Conservation (phyloP, 164 flowering plant species). For the Euptelea pleiosperma region DNA sequence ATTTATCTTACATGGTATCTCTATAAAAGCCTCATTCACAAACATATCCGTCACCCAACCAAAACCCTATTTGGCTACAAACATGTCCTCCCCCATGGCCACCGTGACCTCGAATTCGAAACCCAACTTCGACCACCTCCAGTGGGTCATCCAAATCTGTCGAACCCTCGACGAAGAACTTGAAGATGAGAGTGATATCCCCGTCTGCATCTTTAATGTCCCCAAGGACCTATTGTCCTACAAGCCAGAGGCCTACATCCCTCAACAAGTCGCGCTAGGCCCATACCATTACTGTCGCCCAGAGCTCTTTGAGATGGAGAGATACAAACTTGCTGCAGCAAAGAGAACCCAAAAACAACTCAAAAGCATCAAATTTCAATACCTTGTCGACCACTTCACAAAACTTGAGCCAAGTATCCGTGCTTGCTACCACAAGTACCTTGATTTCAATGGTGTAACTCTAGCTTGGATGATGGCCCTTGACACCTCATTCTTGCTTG, state of each 20-base stretch:
- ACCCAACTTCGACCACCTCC: too few relatives aligned
- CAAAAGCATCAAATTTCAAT: constrained; percentile 7
- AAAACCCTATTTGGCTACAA: neutral
- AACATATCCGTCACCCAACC: neutral
- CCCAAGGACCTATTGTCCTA: constrained; percentile 13
- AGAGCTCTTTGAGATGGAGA: constrained; percentile 22
- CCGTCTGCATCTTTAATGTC: constrained; percentile 16
- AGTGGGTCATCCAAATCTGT: constrained; percentile 20
- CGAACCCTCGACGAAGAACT: constrained; percentile 6
- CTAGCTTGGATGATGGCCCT: constrained; percentile 24
- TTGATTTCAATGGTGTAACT: constrained; percentile 10
- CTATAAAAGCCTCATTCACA: too few relatives aligned
- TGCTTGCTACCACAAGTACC: constrained; percentile 15
- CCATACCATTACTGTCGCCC: constrained; percentile 19
- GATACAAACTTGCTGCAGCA: constrained; percentile 19
- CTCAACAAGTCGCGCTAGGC: constrained; percentile 24
- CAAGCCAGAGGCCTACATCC: constrained; percentile 21
- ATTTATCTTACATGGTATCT: too few relatives aligned
- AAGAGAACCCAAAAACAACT: constrained; percentile 11
- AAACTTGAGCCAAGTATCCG: constrained; percentile 15
- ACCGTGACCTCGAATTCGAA: constrained; percentile 1
- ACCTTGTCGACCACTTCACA: constrained; percentile 9
- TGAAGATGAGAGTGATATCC: neutral
- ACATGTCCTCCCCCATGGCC: neutral
- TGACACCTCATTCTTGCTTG: constrained; percentile 22